Base-by-base conservation (phyloP, 2,329 filamentous ascomycete species). In the Pseudogymnoascus sp. region DNA sequence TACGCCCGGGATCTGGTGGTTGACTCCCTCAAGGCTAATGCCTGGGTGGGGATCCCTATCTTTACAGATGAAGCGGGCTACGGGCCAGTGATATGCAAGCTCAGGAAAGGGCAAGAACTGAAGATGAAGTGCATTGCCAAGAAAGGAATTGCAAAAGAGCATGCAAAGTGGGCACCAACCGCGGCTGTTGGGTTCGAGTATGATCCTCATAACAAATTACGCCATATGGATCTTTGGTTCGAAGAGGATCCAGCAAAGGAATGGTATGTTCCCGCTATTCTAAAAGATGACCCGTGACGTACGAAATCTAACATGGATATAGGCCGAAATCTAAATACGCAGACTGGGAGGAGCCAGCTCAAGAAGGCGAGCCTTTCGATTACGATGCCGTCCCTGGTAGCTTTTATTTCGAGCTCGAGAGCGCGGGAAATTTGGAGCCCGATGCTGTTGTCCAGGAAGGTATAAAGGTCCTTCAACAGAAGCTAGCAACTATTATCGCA, bases 111-210 rank as follows among this genome's bases (percentile, higher is more conserved):
- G 2, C 94, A 99, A 77, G 92, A 96, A 75, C 79, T 99, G 64
- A 88, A 91, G 74, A 84, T 99, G 72, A 90, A 85, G 65, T 97
- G 93, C 73, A 89, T 97, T 67, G 94, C 93, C 60, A 97, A 96
- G 82, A 97, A 97, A 82, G 94, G 94, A 1, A 97, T 97, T 67
- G 92, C 93, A 38, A 99, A 99, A 80, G 94, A 99, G 75, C 94
- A 99, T 76, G 91, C 94, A 8, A 99, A 99, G 76, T 99, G 94
- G 94, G 90, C 91, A 71, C 92, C 94, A 1, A 93, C 90, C 36
- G 84, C 92, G 41, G 94, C 94, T 3, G 87, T 99, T 41, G 92
- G 91, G 23, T 99, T 99, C 73, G 94, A 99, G 76, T 99, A 99
- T 75, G 94, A 99, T 74, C 94, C 94, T 64, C 90, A 95, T 75